Percentiles rank a stretch among this genome's conserved stretches.
These are phyloP conservation scores for Polysphondylium violaceum DNA, from an alignment of 78 protist genomes.

Conservation along the genomic window DNA sequence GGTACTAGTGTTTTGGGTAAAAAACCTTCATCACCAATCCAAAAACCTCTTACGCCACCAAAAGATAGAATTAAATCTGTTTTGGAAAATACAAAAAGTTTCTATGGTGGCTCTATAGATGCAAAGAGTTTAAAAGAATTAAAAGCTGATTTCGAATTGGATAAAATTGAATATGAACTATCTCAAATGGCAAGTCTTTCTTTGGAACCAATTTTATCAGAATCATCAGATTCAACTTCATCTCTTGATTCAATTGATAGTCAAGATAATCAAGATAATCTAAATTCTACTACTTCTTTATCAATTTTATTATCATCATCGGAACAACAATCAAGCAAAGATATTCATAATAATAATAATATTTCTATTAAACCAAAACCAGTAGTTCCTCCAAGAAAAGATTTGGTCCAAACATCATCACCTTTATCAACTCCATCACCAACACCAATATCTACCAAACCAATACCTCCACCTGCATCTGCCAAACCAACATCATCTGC, in stretches of 20 bases:
- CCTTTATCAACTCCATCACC: too few relatives aligned
- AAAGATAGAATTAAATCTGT: neutral
- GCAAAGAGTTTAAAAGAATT: slow-evolving; percentile 29
- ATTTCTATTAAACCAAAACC: neutral
- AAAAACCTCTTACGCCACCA: slow-evolving; percentile 8
- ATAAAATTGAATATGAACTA: slow-evolving; percentile 51
- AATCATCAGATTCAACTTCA: too few relatives aligned
- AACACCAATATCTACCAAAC: neutral
- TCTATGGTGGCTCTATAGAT: slow-evolving; percentile 26
- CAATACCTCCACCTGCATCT: neutral
- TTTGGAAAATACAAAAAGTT: neutral
- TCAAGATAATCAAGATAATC: too few relatives aligned
- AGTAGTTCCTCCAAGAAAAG: slow-evolving; percentile 16
- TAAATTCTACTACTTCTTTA: too few relatives aligned
- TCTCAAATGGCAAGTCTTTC: too few relatives aligned
- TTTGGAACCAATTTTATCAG: too few relatives aligned
- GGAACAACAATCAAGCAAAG: too few relatives aligned
- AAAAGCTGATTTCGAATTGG: slow-evolving; percentile 26
- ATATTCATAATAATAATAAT: neutral
- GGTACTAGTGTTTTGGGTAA: slow-evolving; percentile 19
- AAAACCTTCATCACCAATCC: neutral
- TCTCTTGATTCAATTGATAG: too few relatives aligned
- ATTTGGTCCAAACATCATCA: too few relatives aligned
- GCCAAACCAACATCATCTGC: neutral
- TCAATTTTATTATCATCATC: too few relatives aligned